Percentiles rank a stretch among this genome's conserved stretches.
These are phyloP conservation scores for Fusarium ramigenum DNA, from an alignment of 2,329 filamentous ascomycete genomes.

Conservation along the genomic window DNA sequence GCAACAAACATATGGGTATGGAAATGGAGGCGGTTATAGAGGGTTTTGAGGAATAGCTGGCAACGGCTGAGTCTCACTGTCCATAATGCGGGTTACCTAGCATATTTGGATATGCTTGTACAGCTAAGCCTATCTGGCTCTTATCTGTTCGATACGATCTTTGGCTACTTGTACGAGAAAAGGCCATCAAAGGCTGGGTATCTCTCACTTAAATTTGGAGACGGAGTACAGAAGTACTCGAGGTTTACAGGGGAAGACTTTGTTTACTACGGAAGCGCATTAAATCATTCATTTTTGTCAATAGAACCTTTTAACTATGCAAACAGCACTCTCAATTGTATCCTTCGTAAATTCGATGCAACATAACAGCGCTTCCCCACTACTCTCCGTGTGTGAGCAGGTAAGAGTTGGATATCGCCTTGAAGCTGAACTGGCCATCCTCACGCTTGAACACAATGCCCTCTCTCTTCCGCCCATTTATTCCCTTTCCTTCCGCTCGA, in stretches of 20 bases:
- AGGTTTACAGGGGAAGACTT: conserved; percentile 37
- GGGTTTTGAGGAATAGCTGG: conserved; percentile 33
- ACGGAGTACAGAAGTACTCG: conserved; percentile 18
- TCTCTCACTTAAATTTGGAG: conserved; percentile 26
- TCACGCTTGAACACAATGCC: conserved; percentile 39
- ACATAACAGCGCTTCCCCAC: neutral
- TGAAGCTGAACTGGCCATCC: conserved; percentile 36
- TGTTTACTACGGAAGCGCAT: conserved; percentile 44
- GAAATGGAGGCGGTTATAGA: conserved; percentile 40
- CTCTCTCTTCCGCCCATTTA: conserved; percentile 39
- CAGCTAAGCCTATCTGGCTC: conserved; percentile 20
- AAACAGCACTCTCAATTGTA: conserved; percentile 37
- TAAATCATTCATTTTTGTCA: conserved; percentile 43
- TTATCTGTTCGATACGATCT: conserved; percentile 12
- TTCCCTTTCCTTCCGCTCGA: conserved; percentile 34
- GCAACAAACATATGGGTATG: conserved; percentile 39
- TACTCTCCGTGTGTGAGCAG: conserved; percentile 41
- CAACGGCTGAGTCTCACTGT: conserved; percentile 11
- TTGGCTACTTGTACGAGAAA: conserved; percentile 24
- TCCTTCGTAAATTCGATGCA: conserved; percentile 39
- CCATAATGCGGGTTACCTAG: conserved; percentile 26
- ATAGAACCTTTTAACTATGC: conserved; percentile 45
- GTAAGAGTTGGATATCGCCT: conserved; percentile 42
- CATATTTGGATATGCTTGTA: conserved; percentile 12
- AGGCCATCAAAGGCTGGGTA: neutral